A percentile compares a stretch with the other conserved stretches of the same genome.
Conservation (phyloP, 2,329 filamentous ascomycete species). For the Alternaria sp. region DNA sequence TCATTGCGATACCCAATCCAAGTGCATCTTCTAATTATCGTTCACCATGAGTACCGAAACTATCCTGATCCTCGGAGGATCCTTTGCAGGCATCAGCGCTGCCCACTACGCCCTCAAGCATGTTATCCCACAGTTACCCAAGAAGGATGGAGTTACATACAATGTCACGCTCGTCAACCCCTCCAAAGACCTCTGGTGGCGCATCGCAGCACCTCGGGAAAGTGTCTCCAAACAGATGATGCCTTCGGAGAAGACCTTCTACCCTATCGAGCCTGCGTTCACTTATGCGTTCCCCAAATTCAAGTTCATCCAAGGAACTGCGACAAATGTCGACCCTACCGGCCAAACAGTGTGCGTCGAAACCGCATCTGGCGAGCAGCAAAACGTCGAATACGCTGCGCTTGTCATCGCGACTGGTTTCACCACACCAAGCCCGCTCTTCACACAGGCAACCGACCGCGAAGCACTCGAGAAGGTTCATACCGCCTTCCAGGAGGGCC, state of each 20-base stretch:
- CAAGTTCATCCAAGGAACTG: conserved; percentile 60
- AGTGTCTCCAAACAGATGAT: conserved; percentile 59
- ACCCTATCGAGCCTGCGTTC: conserved; percentile 60
- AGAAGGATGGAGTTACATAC: conserved; percentile 50
- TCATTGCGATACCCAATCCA: conserved; percentile 11
- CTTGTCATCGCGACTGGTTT: conserved; percentile 65
- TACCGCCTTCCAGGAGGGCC: conserved; percentile 44
- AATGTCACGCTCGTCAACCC: conserved; percentile 64
- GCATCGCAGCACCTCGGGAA: conserved; percentile 61
- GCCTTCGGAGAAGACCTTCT: conserved; percentile 57
- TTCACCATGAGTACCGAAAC: conserved; percentile 43
- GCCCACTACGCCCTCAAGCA: conserved; percentile 48
- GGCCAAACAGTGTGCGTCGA: conserved; percentile 53
- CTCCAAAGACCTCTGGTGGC: conserved; percentile 61
- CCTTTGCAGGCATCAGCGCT: conserved; percentile 44
- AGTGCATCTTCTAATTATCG: not conserved
- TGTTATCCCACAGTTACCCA: conserved; percentile 42
- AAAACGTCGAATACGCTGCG: conserved; percentile 56
- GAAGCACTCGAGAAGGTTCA: conserved; percentile 40
- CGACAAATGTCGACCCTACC: conserved; percentile 55
- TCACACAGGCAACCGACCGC: conserved; percentile 50
- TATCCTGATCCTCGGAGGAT: conserved; percentile 47
- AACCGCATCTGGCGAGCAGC: conserved; percentile 42
- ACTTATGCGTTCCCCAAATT: conserved; percentile 57
- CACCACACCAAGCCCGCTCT: conserved; percentile 54